Base-by-base conservation (phyloP, 768 basidiomycete genomes). In the Brasilioporus rufonigricans region DNA sequence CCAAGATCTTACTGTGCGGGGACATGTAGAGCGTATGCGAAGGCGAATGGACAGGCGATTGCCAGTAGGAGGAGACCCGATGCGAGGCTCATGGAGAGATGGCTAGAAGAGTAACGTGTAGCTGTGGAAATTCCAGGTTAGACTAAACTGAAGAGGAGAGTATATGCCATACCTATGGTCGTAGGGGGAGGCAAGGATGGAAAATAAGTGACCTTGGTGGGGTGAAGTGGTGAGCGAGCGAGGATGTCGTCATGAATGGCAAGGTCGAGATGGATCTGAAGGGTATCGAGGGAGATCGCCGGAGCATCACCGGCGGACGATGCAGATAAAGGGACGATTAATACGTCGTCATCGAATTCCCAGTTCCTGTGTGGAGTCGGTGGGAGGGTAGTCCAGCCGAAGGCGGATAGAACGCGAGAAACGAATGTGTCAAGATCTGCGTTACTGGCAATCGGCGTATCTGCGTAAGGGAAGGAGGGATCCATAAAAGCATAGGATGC, bases 401-500 rank as follows among this genome's bases (percentile, higher is more conserved):
- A 77, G 26, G 74, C 71, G 45, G 64, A 65, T 53, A 83, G 73
- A 18, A 78, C 74, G 21, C 64, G 60, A 21, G 61, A 62, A 40
- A 81, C 72, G 43, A 78, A 61, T 36, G 73, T 64, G 76, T 82
- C 81, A 31, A 83, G 76, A 66, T 69, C 65, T 49, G 50, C 53
- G 41, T 32, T 59, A 57, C 47, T 55, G 29, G 55, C 47, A 40
- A 63, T 54, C 41, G 54, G 58, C 26, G 7, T 52, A 52, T 58
- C 62, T 65, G 41, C 68, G 61, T 65, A 66, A 49, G 59, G 66
- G 65, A 59, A 68, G 53, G 47, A 58, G 26, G 65, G 61, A 39
- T 77, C 69, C 50, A 71, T 70, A 21, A 80, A 78, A 36, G 81
- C 74, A 58, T 81, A 74, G 16, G 61, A 57, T 60, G 80, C 76